Evolutionary conservation across 805 yeast species (phyloP).

Genomic region (Barnettozyma sucrosica): DNA sequence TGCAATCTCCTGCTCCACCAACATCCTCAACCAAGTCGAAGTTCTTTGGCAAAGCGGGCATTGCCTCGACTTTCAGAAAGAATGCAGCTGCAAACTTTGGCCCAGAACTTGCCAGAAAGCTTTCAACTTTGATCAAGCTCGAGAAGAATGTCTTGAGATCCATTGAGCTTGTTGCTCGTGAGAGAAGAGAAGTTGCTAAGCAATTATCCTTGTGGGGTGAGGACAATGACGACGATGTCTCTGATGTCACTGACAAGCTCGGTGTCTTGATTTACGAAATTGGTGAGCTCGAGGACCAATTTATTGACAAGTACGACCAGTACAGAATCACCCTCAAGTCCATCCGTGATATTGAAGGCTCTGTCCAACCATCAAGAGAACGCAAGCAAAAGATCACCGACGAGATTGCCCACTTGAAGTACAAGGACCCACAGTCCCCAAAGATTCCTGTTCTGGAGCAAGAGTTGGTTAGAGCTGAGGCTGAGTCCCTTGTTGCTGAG

Average conservation of each 20-base stretch:
- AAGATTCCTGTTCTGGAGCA: slow-evolving; percentile 79
- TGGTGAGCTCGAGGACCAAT: slow-evolving; percentile 84
- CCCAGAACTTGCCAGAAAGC: slow-evolving; percentile 72
- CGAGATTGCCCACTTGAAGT: slow-evolving; percentile 76
- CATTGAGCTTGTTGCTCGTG: slow-evolving; percentile 69
- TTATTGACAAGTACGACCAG: slow-evolving; percentile 80
- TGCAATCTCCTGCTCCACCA: slow-evolving; percentile 94
- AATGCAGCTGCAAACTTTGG: slow-evolving; percentile 75
- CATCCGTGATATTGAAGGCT: slow-evolving; percentile 77
- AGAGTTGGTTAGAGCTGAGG: slow-evolving; percentile 87
- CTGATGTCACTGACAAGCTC: slow-evolving; percentile 81
- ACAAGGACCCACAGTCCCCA: slow-evolving; percentile 79
- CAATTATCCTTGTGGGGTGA: slow-evolving; percentile 85
- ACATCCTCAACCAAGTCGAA: slow-evolving; percentile 80
- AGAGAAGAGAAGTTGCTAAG: slow-evolving; percentile 76
- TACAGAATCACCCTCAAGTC: slow-evolving; percentile 78
- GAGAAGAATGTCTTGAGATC: slow-evolving; percentile 80
- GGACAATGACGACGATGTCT: slow-evolving; percentile 78
- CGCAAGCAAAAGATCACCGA: slow-evolving; percentile 82
- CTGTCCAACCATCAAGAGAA: slow-evolving; percentile 85
- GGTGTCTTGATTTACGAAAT: slow-evolving; percentile 79
- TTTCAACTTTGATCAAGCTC: slow-evolving; percentile 69
- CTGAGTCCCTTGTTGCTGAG: slow-evolving; percentile 86
- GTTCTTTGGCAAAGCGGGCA: slow-evolving; percentile 80
- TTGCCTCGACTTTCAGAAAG: slow-evolving; percentile 55